A percentile compares a stretch with the other conserved stretches of the same genome.
Conservation (phyloP, 441 rosid species). For the Aquilaria agallochum region DNA sequence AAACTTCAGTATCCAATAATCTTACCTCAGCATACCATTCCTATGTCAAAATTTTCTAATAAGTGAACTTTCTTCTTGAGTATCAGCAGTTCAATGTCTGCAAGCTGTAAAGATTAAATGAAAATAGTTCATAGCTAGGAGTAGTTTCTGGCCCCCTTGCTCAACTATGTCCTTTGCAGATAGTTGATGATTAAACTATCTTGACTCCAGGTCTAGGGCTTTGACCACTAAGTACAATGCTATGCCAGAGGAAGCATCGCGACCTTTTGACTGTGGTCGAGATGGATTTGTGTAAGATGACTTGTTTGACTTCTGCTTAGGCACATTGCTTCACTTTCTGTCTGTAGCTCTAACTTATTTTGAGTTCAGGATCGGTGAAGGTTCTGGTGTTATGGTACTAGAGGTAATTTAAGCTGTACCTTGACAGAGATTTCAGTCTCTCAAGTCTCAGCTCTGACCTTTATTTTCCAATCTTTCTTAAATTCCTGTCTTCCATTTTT, state of each 20-base stretch:
- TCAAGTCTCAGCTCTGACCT: background rate
- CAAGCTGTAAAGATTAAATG: too few relatives aligned
- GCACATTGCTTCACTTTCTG: conserved; percentile 5
- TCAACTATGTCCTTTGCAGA: too few relatives aligned
- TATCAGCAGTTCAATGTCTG: too few relatives aligned
- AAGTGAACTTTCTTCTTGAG: too few relatives aligned
- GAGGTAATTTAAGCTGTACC: conserved; percentile 52
- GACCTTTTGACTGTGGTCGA: conserved; percentile 88
- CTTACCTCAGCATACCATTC: too few relatives aligned
- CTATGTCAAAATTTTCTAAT: too few relatives aligned
- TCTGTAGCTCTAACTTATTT: conserved; percentile 12
- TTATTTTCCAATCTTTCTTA: conserved; percentile 5
- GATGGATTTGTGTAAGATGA: conserved; percentile 96
- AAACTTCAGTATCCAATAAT: too few relatives aligned
- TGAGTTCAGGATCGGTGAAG: conserved; percentile 86
- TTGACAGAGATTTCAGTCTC: conserved; percentile 3
- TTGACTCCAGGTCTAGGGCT: conserved; percentile 72
- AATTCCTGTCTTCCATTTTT: conserved; percentile 3
- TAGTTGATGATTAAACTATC: conserved; percentile 13
- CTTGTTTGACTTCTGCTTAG: conserved; percentile 3
- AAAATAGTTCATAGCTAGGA: too few relatives aligned
- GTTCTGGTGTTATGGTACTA: conserved; percentile 76
- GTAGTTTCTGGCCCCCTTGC: too few relatives aligned
- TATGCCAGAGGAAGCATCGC: conserved; percentile 81
- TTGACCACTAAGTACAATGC: conserved; percentile 77